Evolutionary conservation across 1,284 basidiomycete species (phyloP).

Genomic region (Apiotrichum porosum): DNA sequence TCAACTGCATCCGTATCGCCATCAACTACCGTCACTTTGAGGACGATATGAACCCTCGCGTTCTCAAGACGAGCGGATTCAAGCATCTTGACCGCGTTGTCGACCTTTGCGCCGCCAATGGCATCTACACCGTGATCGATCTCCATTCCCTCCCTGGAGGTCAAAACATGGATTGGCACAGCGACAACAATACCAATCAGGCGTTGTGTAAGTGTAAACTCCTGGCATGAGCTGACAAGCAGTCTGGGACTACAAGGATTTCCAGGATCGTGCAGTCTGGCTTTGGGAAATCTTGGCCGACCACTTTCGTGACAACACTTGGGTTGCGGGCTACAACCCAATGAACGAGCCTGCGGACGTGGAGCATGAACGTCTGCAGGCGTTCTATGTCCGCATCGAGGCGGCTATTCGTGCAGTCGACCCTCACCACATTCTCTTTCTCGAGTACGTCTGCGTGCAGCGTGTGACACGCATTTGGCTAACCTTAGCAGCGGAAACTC

Average conservation of each 20-base stretch:
- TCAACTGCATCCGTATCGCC: constrained; percentile 60
- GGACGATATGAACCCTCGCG: constrained; percentile 32
- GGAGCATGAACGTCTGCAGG: constrained; percentile 51
- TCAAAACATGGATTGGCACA: constrained; percentile 47
- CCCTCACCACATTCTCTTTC: constrained; percentile 55
- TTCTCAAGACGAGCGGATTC: constrained; percentile 35
- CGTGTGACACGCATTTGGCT: neutral
- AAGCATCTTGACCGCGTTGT: constrained; percentile 35
- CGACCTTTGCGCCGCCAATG: constrained; percentile 39
- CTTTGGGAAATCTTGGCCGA: constrained; percentile 64
- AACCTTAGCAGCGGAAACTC: constrained; percentile 55
- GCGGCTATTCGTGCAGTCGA: constrained; percentile 63
- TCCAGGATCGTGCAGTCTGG: constrained; percentile 65
- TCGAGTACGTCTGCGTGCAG: too few species aligned
- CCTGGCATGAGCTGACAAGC: constrained; percentile 16
- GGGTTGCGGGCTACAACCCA: constrained; percentile 63
- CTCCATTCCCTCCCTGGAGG: constrained; percentile 46
- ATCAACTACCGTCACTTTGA: constrained; percentile 39
- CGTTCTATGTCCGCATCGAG: constrained; percentile 61
- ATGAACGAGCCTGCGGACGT: constrained; percentile 70
- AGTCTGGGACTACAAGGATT: constrained; percentile 71
- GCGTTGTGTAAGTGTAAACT: constrained; percentile 30
- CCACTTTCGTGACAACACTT: constrained; percentile 62
- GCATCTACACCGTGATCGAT: constrained; percentile 48
- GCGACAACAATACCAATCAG: constrained; percentile 35